phyloP scores from a whole-genome alignment of 2,329 filamentous ascomycete genomes.

The Claviceps sp. region DNA sequence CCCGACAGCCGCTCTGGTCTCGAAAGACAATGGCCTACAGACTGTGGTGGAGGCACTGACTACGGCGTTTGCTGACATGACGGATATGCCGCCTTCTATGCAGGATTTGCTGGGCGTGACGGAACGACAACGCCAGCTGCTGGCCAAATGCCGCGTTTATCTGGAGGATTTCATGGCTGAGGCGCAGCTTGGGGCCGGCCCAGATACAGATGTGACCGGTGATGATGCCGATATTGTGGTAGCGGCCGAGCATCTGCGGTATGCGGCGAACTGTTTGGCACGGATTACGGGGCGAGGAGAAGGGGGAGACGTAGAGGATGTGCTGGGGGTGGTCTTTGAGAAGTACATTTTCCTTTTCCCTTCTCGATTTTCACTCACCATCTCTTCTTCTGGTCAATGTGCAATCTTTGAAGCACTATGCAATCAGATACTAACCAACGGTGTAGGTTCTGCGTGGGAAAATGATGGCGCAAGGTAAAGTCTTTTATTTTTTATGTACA shows the following conservation, averaged over 20 bases:
- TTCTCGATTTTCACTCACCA: neutral
- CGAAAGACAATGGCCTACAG: conserved; percentile 51
- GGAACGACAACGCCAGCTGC: conserved; percentile 72
- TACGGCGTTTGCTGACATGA: conserved; percentile 57
- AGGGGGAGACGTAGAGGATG: conserved; percentile 83
- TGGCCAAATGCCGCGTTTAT: conserved; percentile 58
- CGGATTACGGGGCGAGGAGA: conserved; percentile 80
- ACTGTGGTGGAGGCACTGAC: conserved; percentile 54
- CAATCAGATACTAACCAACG: conserved; percentile 4
- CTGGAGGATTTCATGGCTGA: conserved; percentile 61
- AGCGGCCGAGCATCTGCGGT: conserved; percentile 77
- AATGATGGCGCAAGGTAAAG: conserved; percentile 15
- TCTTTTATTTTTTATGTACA: too few relatives aligned
- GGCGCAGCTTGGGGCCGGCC: conserved; percentile 26
- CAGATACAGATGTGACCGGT: conserved; percentile 5
- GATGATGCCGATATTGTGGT: conserved; percentile 68
- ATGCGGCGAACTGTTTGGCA: conserved; percentile 67
- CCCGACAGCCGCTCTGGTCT: conserved; percentile 16
- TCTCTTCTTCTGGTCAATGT: neutral
- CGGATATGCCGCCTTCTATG: conserved; percentile 54
- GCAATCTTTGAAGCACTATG: neutral
- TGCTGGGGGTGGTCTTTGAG: conserved; percentile 92
- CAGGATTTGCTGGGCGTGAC: conserved; percentile 83
- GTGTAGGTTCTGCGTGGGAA: conserved; percentile 33
- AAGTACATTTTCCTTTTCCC: conserved; percentile 52